Evolutionary conservation across 108 stramenopile genomes (phyloP).

Genomic region (Halocafeteria seosinensis): DNA sequence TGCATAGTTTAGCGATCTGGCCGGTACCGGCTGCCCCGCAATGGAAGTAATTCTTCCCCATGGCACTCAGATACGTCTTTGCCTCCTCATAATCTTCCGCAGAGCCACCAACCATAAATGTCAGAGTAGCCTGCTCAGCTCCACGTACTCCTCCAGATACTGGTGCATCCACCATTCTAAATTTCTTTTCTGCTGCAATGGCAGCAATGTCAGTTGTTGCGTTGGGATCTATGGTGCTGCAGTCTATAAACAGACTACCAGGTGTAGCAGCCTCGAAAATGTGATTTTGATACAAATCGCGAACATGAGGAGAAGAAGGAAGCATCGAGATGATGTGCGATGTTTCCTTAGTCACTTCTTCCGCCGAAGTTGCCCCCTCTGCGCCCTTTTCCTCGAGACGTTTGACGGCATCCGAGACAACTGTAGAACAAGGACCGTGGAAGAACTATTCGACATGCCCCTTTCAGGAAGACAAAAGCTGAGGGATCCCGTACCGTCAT

Average conservation of each 20-base stretch:
- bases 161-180: conserved; percentile 51
- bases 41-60: conserved; percentile 54
- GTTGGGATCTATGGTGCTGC: conserved; percentile 55
- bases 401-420: conserved; percentile 10
- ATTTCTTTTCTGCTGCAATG: conserved; percentile 7
- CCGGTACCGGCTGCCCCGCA: conserved; percentile 65
- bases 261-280: not conserved
- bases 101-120: conserved; percentile 72
- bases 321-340: conserved; percentile 54
- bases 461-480: not conserved
- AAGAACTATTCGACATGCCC: not conserved
- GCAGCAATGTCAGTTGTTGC: conserved; percentile 23
- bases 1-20: conserved; percentile 65
- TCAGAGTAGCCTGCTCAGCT: conserved; percentile 62
- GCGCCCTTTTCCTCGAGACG: conserved; percentile 5
- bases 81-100: conserved; percentile 27
- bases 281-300: conserved; percentile 21
- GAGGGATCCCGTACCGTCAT: conserved; percentile 19
- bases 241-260: conserved; percentile 49
- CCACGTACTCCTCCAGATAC: conserved; percentile 80
- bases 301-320: conserved; percentile 35
- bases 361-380: conserved; percentile 17
- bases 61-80: conserved; percentile 37
- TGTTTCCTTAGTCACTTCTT: conserved; percentile 17
- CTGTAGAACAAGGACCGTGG: not conserved